phyloP scores from a whole-genome alignment of 2,329 filamentous ascomycete species.

The Scorias spongiosa region DNA sequence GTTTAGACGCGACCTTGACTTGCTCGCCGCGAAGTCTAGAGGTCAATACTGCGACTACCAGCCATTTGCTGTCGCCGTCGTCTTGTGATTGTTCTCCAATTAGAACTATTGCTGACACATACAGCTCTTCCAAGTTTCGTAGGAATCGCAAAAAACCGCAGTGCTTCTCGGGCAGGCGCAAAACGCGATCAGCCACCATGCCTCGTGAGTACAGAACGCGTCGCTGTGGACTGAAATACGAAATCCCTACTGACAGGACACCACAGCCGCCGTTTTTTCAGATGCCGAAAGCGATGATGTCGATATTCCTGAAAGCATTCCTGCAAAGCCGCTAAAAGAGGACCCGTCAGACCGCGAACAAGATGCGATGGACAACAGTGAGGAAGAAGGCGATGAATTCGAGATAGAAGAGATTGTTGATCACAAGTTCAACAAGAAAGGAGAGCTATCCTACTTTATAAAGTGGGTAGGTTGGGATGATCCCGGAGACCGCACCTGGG shows the following conservation, averaged over 20 bases:
- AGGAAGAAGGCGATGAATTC: slow-evolving; percentile 43
- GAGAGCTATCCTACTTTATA: slow-evolving; percentile 47
- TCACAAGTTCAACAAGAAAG: slow-evolving; percentile 46
- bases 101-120: not conserved
- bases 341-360: not conserved
- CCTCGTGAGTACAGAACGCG: slow-evolving; percentile 11
- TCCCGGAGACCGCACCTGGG: slow-evolving; percentile 60
- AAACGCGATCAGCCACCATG: slow-evolving; percentile 7
- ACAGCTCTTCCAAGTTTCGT: not conserved
- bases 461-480: slow-evolving; percentile 71
- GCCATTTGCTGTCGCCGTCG: not conserved
- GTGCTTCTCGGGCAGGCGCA: not conserved
- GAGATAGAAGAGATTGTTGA: slow-evolving; percentile 59
- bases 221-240: not conserved
- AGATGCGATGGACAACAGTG: slow-evolving; percentile 13
- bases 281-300: slow-evolving; percentile 21
- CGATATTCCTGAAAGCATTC: slow-evolving; percentile 17
- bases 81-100: not conserved
- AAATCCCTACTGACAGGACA: slow-evolving; percentile 1
- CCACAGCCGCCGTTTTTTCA: slow-evolving; percentile 22
- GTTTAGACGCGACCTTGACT: not conserved
- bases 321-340: slow-evolving; percentile 4
- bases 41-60: too few species aligned
- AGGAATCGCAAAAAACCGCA: too few species aligned
- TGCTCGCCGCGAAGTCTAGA: too few species aligned